Evolutionary conservation across 352 stramenopile genomes (phyloP).

Genomic region (Pythium inflatum): DNA sequence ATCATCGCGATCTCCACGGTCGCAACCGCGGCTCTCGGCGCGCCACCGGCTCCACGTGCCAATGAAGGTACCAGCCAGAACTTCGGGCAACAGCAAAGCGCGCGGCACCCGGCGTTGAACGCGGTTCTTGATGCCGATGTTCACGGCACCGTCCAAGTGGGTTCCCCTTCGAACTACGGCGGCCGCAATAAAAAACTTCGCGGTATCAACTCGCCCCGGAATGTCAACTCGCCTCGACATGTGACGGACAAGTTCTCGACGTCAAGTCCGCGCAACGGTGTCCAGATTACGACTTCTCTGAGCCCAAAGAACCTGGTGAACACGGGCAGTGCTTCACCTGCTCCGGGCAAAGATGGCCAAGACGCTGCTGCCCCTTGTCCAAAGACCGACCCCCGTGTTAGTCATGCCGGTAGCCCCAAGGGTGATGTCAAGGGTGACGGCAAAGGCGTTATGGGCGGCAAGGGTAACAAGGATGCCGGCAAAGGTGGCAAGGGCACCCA

Average conservation of each 20-base stretch:
- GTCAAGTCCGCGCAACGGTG: conserved; percentile 38
- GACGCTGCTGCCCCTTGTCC: neutral
- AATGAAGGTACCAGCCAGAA: conserved; percentile 32
- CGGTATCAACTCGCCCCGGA: conserved; percentile 35
- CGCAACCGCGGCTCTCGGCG: conserved; percentile 41
- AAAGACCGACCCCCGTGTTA: neutral
- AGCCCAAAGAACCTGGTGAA: conserved; percentile 34
- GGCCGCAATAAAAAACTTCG: conserved; percentile 37
- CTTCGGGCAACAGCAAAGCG: conserved; percentile 32
- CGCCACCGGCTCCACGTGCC: conserved; percentile 22
- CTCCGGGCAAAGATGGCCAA: neutral
- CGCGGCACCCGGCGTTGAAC: conserved; percentile 38
- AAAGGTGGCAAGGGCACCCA: neutral
- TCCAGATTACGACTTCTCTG: conserved; percentile 21
- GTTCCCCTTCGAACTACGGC: conserved; percentile 46
- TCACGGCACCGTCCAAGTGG: conserved; percentile 30
- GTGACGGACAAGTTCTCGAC: conserved; percentile 44
- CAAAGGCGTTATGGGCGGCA: conserved; percentile 17
- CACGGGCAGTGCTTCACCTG: neutral
- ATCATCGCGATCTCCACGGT: conserved; percentile 63
- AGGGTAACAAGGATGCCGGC: conserved; percentile 14
- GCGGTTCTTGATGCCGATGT: conserved; percentile 32
- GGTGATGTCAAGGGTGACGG: no score
- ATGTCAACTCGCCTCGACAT: conserved; percentile 44
- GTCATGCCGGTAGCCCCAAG: neutral